Conservation (phyloP, 73 alveolate species). For the Breviolum minutum region DNA sequence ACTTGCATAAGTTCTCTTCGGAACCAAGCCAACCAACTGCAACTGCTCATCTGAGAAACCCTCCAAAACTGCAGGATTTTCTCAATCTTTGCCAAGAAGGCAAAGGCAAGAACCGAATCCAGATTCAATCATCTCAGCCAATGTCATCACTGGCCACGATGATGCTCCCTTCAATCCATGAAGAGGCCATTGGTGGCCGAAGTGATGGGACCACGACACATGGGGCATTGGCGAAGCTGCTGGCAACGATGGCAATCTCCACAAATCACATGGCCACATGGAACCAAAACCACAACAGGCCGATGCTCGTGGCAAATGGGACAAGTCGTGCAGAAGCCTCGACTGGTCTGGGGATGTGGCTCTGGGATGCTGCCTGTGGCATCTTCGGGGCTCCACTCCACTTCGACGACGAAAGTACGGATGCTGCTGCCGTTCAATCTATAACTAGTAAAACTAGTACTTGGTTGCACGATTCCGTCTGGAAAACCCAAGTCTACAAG, state of each 20-base stretch:
- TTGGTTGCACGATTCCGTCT: no score
- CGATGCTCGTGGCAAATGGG: background rate
- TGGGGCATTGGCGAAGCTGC: background rate
- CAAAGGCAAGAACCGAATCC: no score
- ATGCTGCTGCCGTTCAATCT: no score
- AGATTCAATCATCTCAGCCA: no score
- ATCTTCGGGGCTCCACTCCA: background rate
- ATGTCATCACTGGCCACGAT: no score
- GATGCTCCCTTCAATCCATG: background rate
- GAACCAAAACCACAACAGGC: background rate
- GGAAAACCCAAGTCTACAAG: background rate
- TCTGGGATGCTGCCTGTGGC: background rate
- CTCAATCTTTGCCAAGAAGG: no score
- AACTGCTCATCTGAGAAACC: no score
- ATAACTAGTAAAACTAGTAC: no score
- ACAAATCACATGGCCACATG: background rate
- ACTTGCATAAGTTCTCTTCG: no score
- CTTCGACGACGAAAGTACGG: no score
- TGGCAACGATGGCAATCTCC: background rate
- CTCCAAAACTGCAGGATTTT: no score
- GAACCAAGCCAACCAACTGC: no score
- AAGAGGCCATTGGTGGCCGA: background rate
- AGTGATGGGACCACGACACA: background rate
- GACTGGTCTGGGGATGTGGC: background rate
- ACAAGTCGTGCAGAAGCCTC: background rate